phyloP scores from a whole-genome alignment of 148 eudicot species.

The Rhododendron mucronatum region DNA sequence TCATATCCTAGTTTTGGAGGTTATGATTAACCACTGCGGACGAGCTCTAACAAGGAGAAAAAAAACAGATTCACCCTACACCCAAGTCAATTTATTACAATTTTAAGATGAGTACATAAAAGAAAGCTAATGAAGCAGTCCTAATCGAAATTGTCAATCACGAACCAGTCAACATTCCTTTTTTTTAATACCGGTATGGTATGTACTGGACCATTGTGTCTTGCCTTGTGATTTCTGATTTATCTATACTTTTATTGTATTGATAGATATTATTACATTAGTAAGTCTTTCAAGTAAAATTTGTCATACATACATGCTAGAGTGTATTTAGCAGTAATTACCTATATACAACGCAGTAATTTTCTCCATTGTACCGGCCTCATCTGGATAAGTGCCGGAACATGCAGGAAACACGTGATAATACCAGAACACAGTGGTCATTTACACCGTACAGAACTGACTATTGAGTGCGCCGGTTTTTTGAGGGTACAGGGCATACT shows the following conservation, averaged over 20 bases:
- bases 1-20: neutral
- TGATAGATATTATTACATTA: neutral
- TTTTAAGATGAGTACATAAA: too few species aligned
- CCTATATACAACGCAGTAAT: neutral
- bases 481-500: neutral
- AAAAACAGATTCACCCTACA: neutral
- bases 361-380: neutral
- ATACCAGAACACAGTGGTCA: neutral
- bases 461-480: neutral
- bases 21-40: neutral
- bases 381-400: neutral
- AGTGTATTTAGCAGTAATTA: neutral
- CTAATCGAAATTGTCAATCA: neutral
- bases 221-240: neutral
- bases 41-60: neutral
- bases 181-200: neutral
- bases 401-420: neutral
- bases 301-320: neutral
- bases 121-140: neutral
- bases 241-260: neutral
- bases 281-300: neutral
- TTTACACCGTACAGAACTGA: neutral
- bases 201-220: neutral
- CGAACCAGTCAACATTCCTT: neutral
- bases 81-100: neutral